Evolutionary conservation across 1,139 yeast species (phyloP), one percentile per base, ranked within the genome.

Genomic region (Taphrina communis): DNA sequence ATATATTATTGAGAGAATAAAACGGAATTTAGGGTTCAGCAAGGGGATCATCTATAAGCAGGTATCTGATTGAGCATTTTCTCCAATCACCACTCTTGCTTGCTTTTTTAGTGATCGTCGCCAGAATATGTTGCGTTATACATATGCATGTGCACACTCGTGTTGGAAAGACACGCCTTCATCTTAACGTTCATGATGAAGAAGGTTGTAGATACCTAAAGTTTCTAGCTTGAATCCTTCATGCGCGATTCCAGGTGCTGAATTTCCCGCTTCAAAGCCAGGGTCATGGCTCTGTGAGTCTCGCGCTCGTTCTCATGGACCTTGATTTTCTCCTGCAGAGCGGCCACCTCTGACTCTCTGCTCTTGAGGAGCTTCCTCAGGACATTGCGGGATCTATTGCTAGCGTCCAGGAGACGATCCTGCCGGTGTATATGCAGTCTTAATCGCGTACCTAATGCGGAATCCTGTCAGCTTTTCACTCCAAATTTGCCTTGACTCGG

Each of bases 261-360:
- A 58, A 58, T 38, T n/a, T 58, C 62, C 6, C 62, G 52, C 31
- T 44, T 58, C 31, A 58, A 39, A 17, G 53, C 53, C 11, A 46
- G 38, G 11, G n/a, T 44, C 53, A 31, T 11, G 41, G 62, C 51
- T 31, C 62, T 25, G 11, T 46, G 38, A 7, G 62, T 46, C 25
- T 58, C 62, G 12, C 42, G 25, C 41, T 58, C 62, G 44, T 42
- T 36, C 12, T 42, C 39, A n/a, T 21, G 11, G 41, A 44, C 41
- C 42, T 44, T 44, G 25, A 31, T 11, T 41, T 21, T 14, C 35
- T 58, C 42, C 44, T 48, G 19, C 14, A 58, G 52, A 5, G 42
- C 42, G 11, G 25, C 42, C 14, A 58, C 14, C n/a, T 42, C 53
- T 7, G 19, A 9, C 5, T 58, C 62, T 14, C 52, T 42, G 39